Evolutionary conservation across 179 eudicot genomes (phyloP).

Genomic region (Heliamphora ciliata): DNA sequence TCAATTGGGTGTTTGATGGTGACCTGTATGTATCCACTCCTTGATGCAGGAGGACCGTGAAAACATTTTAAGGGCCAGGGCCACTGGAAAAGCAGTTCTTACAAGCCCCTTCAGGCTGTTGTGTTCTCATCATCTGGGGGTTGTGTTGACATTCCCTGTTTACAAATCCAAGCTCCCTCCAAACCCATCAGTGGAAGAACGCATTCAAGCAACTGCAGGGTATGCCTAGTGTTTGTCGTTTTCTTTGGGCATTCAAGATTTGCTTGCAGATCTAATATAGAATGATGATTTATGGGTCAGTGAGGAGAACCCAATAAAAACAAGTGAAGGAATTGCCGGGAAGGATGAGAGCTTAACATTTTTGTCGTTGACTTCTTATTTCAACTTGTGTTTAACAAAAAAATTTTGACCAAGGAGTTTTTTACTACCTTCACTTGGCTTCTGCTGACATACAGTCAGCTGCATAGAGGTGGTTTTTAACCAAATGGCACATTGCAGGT

Average conservation of each 20-base stretch:
- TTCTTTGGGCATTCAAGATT: neutral
- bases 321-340: neutral
- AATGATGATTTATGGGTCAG: neutral
- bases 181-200: slow-evolving; percentile 41
- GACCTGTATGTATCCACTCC: neutral
- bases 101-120: slow-evolving; percentile 53
- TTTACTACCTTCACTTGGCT: neutral
- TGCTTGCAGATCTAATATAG: neutral
- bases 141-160: slow-evolving; percentile 62
- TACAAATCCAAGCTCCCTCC: slow-evolving; percentile 45
- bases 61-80: slow-evolving; percentile 60
- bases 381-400: neutral
- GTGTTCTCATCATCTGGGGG: slow-evolving; percentile 65
- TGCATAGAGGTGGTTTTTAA: neutral
- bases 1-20: slow-evolving; percentile 5
- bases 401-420: neutral
- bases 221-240: slow-evolving; percentile 17
- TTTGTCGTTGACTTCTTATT: slow-evolving; percentile 3
- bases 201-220: slow-evolving; percentile 59
- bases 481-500: slow-evolving; percentile 2
- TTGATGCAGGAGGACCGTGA: slow-evolving; percentile 57
- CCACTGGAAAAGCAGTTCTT: slow-evolving; percentile 68
- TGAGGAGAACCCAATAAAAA: neutral
- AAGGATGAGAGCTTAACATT: neutral
- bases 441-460: slow-evolving; percentile 3